phyloP scores from a whole-genome alignment of 345 rosid species.

The Gynandropsis gynandra region DNA sequence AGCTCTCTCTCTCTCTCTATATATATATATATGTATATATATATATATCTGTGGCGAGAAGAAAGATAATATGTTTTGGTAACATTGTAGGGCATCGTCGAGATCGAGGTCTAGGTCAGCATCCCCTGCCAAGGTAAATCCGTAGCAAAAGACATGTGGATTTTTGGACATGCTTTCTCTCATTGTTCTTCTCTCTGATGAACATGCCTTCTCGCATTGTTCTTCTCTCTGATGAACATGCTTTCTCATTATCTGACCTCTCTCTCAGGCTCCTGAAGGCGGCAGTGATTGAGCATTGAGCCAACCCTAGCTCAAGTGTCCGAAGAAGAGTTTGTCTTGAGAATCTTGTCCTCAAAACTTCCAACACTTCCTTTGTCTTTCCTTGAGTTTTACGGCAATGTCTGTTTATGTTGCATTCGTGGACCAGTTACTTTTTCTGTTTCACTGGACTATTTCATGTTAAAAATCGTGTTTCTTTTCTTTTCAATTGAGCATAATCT shows the following conservation, averaged over 20 bases:
- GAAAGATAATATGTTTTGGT: neutral
- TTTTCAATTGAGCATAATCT: too few relatives aligned
- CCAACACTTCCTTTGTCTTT: too few relatives aligned
- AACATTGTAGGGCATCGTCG: conserved; percentile 20
- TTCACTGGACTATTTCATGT: too few relatives aligned
- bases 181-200: neutral
- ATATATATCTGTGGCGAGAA: neutral
- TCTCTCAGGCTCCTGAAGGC: conserved; percentile 21
- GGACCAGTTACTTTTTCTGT: too few relatives aligned
- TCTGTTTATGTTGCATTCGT: too few relatives aligned
- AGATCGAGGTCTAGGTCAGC: conserved; percentile 38
- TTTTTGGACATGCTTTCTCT: neutral
- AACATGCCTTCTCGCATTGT: conserved; percentile 1
- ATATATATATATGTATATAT: neutral
- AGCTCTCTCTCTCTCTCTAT: neutral
- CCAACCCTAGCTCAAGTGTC: too few relatives aligned
- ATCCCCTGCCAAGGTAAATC: conserved; percentile 52
- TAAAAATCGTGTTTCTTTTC: too few relatives aligned
- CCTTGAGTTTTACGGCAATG: too few relatives aligned
- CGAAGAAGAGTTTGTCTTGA: neutral
- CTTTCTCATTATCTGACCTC: too few relatives aligned
- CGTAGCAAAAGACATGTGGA: too few relatives aligned
- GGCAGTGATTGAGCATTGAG: conserved; percentile 14
- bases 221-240: too few relatives aligned
- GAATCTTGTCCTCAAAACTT: too few relatives aligned